phyloP scores from a whole-genome alignment of 164 flowering plant genomes.

The Vitis amurensis region DNA sequence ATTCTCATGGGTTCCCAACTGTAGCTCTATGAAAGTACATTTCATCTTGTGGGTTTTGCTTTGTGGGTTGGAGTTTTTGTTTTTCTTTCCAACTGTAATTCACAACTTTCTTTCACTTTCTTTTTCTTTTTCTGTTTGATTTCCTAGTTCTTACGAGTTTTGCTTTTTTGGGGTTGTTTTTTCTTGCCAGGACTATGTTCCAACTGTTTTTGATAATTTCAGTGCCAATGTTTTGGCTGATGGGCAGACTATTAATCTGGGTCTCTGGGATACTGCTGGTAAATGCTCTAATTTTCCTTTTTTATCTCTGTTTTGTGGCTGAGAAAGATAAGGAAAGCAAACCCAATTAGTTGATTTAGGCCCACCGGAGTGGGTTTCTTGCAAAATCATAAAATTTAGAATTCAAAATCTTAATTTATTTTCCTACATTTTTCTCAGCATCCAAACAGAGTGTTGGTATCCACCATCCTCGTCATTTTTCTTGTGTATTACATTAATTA shows the following conservation, averaged over 20 bases:
- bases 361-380: not conserved
- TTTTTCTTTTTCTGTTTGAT: not conserved
- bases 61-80: not conserved
- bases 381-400: not conserved
- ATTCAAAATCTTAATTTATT: not conserved
- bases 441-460: too few species aligned
- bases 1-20: too few species aligned
- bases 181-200: slow-evolving; percentile 59
- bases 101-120: not conserved
- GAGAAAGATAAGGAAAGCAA: not conserved
- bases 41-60: not conserved
- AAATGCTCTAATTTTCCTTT: slow-evolving; percentile 10
- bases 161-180: slow-evolving; percentile 2
- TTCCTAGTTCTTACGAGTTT: not conserved
- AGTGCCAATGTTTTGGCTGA: slow-evolving; percentile 67
- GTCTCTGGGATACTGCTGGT: slow-evolving; percentile 84
- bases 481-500: too few species aligned
- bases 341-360: not conserved
- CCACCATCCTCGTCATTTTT: too few species aligned
- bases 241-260: slow-evolving; percentile 59
- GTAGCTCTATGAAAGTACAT: too few species aligned
- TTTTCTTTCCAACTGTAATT: slow-evolving; percentile 22
- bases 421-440: too few species aligned
- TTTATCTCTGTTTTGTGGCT: slow-evolving; percentile 5
- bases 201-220: slow-evolving; percentile 74